Conservation (phyloP, 1,284 basidiomycete species). For the Austropuccinia psidii region DNA sequence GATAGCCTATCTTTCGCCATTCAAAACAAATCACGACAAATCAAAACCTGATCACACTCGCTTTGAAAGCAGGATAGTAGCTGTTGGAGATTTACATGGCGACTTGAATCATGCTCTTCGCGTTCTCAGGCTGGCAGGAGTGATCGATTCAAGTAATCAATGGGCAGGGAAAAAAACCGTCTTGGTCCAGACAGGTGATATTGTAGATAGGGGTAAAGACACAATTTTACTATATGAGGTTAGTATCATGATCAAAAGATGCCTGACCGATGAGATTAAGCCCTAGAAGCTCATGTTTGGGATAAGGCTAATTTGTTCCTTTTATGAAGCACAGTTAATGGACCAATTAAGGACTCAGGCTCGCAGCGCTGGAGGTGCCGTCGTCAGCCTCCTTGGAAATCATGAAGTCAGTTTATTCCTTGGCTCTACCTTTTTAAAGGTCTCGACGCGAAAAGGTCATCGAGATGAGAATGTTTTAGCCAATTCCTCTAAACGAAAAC, state of each 20-base stretch:
- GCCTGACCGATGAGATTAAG: too few species aligned
- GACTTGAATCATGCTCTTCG: slow-evolving; percentile 61
- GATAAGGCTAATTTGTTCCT: slow-evolving; percentile 55
- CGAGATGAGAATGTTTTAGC: neutral
- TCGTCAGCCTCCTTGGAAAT: slow-evolving; percentile 76
- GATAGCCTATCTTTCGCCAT: neutral
- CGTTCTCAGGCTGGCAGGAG: slow-evolving; percentile 67
- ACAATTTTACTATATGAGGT: slow-evolving; percentile 17
- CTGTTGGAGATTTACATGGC: slow-evolving; percentile 73
- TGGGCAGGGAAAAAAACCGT: slow-evolving; percentile 58
- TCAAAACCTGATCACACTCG: too few species aligned
- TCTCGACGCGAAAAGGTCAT: too few species aligned
- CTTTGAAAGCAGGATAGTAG: slow-evolving; percentile 54
- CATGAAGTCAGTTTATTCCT: slow-evolving; percentile 57
- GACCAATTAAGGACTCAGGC: slow-evolving; percentile 72
- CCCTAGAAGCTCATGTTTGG: too few species aligned
- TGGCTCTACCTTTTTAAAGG: neutral
- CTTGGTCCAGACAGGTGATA: slow-evolving; percentile 83
- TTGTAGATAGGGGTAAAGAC: slow-evolving; percentile 54
- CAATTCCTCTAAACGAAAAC: neutral
- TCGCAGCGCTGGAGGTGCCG: slow-evolving; percentile 58
- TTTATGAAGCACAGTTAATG: slow-evolving; percentile 67
- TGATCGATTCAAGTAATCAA: slow-evolving; percentile 60
- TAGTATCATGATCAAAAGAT: neutral
- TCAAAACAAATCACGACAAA: neutral